Evolutionary conservation across 164 flowering plant genomes (phyloP).

Genomic region (Stephania yunnanensis): DNA sequence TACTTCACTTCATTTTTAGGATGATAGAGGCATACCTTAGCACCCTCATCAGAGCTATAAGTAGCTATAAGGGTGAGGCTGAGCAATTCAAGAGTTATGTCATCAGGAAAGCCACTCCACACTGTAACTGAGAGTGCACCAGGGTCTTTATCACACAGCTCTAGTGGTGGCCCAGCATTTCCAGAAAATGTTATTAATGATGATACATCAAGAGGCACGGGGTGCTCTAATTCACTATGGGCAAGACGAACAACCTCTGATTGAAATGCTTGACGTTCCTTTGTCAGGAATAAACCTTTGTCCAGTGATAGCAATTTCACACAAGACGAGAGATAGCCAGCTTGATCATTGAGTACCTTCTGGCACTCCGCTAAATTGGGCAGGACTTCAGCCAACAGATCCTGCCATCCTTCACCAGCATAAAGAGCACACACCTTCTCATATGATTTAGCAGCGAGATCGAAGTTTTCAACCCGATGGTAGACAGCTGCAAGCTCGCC

Average conservation of each 20-base stretch:
- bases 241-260: slow-evolving; percentile 86
- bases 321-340: slow-evolving; percentile 94
- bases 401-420: slow-evolving; percentile 99
- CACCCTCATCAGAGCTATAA: slow-evolving; percentile 81
- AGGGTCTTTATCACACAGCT: slow-evolving; percentile 94
- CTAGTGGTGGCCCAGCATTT: slow-evolving; percentile 81
- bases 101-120: slow-evolving; percentile 99
- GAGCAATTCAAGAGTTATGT: slow-evolving; percentile 85
- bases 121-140: slow-evolving; percentile 79
- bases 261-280: slow-evolving; percentile 92
- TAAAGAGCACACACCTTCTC: slow-evolving; percentile 98
- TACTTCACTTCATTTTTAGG: not conserved
- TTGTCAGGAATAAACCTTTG: slow-evolving; percentile 61
- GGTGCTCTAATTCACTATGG: slow-evolving; percentile 92
- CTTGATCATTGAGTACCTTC: slow-evolving; percentile 84
- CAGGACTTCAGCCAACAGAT: slow-evolving; percentile 89
- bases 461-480: slow-evolving; percentile 67
- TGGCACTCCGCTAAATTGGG: slow-evolving; percentile 98
- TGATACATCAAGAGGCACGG: slow-evolving; percentile 93
- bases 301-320: slow-evolving; percentile 88
- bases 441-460: slow-evolving; percentile 90
- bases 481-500: slow-evolving; percentile 95
- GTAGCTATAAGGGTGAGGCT: slow-evolving; percentile 78
- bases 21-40: slow-evolving; percentile 44
- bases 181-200: slow-evolving; percentile 93